These are phyloP conservation scores for Annulohypoxylon truncatum DNA, from an alignment of 2,329 filamentous ascomycete genomes.

Conservation along the genomic window DNA sequence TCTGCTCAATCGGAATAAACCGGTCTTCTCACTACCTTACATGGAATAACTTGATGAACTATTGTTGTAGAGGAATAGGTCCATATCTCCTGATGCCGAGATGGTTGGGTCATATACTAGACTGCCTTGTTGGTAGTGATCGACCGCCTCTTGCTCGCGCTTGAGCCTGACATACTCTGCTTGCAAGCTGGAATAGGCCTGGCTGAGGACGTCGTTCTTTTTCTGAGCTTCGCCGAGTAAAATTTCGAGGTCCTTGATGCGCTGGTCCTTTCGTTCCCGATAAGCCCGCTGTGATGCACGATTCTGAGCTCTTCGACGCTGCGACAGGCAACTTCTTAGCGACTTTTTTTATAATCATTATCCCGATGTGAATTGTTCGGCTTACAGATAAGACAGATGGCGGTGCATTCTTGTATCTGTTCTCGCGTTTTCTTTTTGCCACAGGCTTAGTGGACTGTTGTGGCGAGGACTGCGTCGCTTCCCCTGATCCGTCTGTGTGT, in stretches of 20 bases:
- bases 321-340: slow-evolving; percentile 31
- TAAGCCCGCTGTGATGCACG: slow-evolving; percentile 71
- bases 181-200: slow-evolving; percentile 65
- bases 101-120: slow-evolving; percentile 43
- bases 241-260: slow-evolving; percentile 71
- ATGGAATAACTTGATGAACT: slow-evolving; percentile 34
- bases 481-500: slow-evolving; percentile 43
- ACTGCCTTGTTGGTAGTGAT: slow-evolving; percentile 42
- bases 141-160: slow-evolving; percentile 47
- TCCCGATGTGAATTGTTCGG: slow-evolving; percentile 1
- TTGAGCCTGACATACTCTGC: slow-evolving; percentile 57
- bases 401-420: slow-evolving; percentile 65
- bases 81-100: slow-evolving; percentile 38
- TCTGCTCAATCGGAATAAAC: not conserved
- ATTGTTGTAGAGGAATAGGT: slow-evolving; percentile 43
- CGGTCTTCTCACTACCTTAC: slow-evolving; percentile 4
- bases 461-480: slow-evolving; percentile 38
- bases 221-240: slow-evolving; percentile 65
- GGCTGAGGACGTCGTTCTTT: slow-evolving; percentile 66
- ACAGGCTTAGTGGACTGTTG: slow-evolving; percentile 52
- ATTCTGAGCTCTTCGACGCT: slow-evolving; percentile 70
- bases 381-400: slow-evolving; percentile 62
- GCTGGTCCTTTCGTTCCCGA: slow-evolving; percentile 72
- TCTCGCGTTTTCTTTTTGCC: slow-evolving; percentile 62
- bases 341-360: slow-evolving; percentile 1